phyloP scores from a whole-genome alignment of 2,329 filamentous ascomycete species.

The Diaporthe longicolla region DNA sequence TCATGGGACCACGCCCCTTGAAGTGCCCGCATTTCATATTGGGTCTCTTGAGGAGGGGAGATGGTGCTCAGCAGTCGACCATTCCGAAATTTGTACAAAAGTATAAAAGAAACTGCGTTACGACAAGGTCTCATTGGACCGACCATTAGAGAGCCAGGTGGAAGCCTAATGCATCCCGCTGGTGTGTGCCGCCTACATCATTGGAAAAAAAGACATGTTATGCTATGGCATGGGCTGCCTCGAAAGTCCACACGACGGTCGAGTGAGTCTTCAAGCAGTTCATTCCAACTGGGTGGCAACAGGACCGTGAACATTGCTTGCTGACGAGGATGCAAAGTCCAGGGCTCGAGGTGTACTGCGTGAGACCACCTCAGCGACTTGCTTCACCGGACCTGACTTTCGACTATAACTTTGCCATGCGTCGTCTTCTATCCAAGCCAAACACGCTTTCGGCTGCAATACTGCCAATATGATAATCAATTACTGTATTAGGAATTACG shows the following conservation, averaged over 20 bases:
- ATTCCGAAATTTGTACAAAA: conserved; percentile 21
- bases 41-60: conserved; percentile 16
- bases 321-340: neutral
- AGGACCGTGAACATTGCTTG: neutral
- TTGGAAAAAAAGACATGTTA: neutral
- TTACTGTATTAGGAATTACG: conserved; percentile 16
- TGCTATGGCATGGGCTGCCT: neutral
- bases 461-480: neutral
- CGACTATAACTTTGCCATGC: neutral
- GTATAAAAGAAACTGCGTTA: conserved; percentile 16
- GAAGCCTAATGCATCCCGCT: no score
- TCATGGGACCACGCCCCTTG: conserved; percentile 12
- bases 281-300: neutral
- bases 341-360: neutral
- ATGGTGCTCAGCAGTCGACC: conserved; percentile 1
- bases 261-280: neutral
- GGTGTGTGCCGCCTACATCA: neutral
- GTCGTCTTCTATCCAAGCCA: neutral
- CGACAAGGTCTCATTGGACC: neutral
- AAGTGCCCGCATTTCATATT: conserved; percentile 12
- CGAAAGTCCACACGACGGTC: no score
- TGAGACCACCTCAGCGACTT: neutral
- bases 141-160: neutral
- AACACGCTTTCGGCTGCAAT: neutral
- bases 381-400: neutral